Conservation (phyloP, 179 eudicot genomes). For the Monotropa hypopitys region DNA sequence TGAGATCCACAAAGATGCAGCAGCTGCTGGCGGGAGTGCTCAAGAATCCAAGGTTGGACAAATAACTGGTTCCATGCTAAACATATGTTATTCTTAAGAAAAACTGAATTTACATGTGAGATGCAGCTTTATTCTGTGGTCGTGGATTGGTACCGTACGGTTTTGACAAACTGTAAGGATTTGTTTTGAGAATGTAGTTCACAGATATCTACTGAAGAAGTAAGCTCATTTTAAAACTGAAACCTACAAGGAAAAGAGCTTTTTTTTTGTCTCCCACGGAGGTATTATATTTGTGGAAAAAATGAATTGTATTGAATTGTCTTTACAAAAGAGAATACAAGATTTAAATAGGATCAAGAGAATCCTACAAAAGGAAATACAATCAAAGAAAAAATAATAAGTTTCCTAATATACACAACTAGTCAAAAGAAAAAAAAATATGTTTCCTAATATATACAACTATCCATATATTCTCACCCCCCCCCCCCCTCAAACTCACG, state of each 20-base stretch:
- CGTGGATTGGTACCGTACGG: background rate
- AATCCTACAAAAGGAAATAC: no score
- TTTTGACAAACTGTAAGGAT: background rate
- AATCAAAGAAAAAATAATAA: no score
- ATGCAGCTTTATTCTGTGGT: background rate
- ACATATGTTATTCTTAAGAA: background rate
- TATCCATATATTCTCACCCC: no score
- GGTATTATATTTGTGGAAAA: no score
- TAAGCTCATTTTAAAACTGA: background rate
- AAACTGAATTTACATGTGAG: background rate
- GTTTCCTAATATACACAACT: no score
- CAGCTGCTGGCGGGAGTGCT: constrained; percentile 1
- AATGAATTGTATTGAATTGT: no score
- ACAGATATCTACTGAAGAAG: background rate
- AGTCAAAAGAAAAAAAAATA: no score
- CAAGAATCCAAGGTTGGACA: constrained; percentile 4
- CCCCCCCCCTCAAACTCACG: no score
- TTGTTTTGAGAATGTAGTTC: background rate
- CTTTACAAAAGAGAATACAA: no score
- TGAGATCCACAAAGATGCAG: constrained; percentile 1
- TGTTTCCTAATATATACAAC: no score
- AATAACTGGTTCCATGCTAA: background rate
- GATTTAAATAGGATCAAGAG: no score
- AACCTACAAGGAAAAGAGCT: background rate
- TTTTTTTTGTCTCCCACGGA: no score